Evolutionary conservation across 2,329 filamentous ascomycete species (phyloP).

Genomic region (Curvularia eragrostidis): DNA sequence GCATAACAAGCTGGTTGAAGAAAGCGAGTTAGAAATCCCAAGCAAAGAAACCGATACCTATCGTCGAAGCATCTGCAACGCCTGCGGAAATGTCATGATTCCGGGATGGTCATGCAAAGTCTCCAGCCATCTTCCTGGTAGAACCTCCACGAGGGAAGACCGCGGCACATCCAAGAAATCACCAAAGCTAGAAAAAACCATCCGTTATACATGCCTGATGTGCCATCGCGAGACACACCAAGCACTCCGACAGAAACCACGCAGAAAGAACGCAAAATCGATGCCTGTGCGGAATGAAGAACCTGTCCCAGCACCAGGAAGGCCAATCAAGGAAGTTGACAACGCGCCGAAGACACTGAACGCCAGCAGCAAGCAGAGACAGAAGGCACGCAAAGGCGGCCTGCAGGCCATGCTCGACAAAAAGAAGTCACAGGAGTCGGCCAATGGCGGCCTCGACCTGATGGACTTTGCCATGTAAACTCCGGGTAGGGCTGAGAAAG

Average conservation of each 20-base stretch:
- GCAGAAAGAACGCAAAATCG: slow-evolving; percentile 28
- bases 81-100: slow-evolving; percentile 49
- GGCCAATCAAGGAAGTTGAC: slow-evolving; percentile 17
- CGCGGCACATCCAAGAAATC: slow-evolving; percentile 10
- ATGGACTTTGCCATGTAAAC: slow-evolving; percentile 61
- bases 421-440: slow-evolving; percentile 47
- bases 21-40: slow-evolving; percentile 34
- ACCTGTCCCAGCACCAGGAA: slow-evolving; percentile 2
- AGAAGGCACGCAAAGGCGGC: slow-evolving; percentile 62
- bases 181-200: slow-evolving; percentile 26
- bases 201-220: slow-evolving; percentile 39
- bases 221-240: slow-evolving; percentile 44
- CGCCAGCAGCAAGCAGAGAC: slow-evolving; percentile 61
- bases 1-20: slow-evolving; percentile 36
- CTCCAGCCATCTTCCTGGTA: slow-evolving; percentile 12
- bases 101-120: slow-evolving; percentile 47
- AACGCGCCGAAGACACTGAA: slow-evolving; percentile 48
- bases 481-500: slow-evolving; percentile 36
- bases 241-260: slow-evolving; percentile 25
- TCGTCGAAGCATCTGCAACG: slow-evolving; percentile 43
- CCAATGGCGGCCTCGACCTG: slow-evolving; percentile 54
- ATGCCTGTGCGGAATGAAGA: slow-evolving; percentile 9
- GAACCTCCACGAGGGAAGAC: slow-evolving; percentile 2
- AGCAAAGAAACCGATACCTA: slow-evolving; percentile 41
- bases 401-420: slow-evolving; percentile 62